phyloP scores from a whole-genome alignment of 1,284 basidiomycete genomes.

The Pascua sp. region DNA sequence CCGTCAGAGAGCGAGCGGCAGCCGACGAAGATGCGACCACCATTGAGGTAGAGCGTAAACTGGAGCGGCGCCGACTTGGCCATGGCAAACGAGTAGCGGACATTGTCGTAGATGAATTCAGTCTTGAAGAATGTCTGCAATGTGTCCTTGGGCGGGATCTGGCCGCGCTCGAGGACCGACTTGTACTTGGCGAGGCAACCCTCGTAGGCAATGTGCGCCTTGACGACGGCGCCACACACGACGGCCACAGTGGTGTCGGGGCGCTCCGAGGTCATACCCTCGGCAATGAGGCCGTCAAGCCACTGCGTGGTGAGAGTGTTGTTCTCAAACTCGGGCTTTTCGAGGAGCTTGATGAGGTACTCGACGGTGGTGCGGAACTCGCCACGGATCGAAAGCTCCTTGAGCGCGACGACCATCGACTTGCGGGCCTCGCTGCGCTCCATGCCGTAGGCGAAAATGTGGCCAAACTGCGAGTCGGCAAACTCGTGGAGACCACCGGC shows the following conservation, averaged over 20 bases:
- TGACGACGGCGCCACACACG: conserved; percentile 94
- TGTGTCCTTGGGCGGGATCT: conserved; percentile 85
- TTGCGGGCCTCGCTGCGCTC: conserved; percentile 93
- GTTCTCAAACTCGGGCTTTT: conserved; percentile 93
- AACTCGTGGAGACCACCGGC: conserved; percentile 98
- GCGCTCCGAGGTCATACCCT: conserved; percentile 90
- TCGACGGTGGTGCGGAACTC: conserved; percentile 99
- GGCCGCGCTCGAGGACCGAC: conserved; percentile 93
- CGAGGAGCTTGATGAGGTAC: conserved; percentile 95
- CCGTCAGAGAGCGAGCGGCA: conserved; percentile 90
- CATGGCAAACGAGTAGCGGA: conserved; percentile 93
- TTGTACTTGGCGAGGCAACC: conserved; percentile 92
- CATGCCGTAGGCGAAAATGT: conserved; percentile 98
- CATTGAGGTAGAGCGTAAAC: conserved; percentile 96
- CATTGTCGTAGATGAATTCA: conserved; percentile 97
- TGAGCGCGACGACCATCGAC: conserved; percentile 99
- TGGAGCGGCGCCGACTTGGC: conserved; percentile 80
- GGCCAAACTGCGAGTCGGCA: conserved; percentile 97
- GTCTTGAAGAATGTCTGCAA: conserved; percentile 95
- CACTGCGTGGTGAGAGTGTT: conserved; percentile 98
- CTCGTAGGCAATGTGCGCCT: conserved; percentile 86
- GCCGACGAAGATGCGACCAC: conserved; percentile 84
- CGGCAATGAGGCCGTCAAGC: conserved; percentile 94
- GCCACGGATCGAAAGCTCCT: conserved; percentile 96
- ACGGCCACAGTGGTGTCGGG: conserved; percentile 90